Conservation (phyloP, 805 yeast genomes). For the Zygoascus bituminiphila region DNA sequence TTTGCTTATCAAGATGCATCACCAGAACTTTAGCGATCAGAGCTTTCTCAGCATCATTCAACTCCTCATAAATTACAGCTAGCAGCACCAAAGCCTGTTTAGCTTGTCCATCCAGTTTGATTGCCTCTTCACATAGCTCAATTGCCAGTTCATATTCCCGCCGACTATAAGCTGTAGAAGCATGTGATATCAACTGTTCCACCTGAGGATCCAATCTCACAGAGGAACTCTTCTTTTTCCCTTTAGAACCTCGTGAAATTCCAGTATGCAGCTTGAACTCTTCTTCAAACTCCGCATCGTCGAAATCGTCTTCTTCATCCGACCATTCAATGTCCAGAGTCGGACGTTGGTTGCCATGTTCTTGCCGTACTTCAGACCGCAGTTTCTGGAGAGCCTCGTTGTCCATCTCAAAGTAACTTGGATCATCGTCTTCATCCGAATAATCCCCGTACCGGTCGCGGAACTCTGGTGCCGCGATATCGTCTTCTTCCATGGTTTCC, state of each 20-base stretch:
- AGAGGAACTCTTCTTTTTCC: constrained; percentile 2
- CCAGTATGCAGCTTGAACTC: background rate
- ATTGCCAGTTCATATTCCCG: constrained; percentile 32
- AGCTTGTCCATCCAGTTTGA: constrained; percentile 24
- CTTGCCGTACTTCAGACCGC: background rate
- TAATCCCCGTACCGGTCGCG: background rate
- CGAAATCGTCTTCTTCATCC: constrained; percentile 25
- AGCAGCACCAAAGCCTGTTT: constrained; percentile 26
- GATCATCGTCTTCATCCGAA: background rate
- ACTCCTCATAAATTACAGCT: constrained; percentile 41
- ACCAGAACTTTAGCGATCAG: constrained; percentile 37
- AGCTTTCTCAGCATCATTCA: constrained; percentile 29
- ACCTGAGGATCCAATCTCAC: constrained; percentile 59
- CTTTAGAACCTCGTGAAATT: background rate
- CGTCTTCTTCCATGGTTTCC: too few relatives aligned
- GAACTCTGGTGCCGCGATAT: too few relatives aligned
- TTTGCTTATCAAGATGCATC: constrained; percentile 66
- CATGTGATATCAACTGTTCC: constrained; percentile 53
- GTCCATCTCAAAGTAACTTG: background rate
- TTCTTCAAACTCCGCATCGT: constrained; percentile 18
- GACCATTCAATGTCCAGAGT: constrained; percentile 11
- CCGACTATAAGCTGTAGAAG: constrained; percentile 71
- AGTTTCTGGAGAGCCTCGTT: background rate
- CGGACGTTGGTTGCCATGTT: background rate
- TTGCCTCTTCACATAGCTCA: constrained; percentile 25